A percentile compares a stretch with the other conserved stretches of the same genome.
These are phyloP conservation scores for Pleurotus djamor DNA, from an alignment of 768 basidiomycete genomes.

Conservation along the genomic window DNA sequence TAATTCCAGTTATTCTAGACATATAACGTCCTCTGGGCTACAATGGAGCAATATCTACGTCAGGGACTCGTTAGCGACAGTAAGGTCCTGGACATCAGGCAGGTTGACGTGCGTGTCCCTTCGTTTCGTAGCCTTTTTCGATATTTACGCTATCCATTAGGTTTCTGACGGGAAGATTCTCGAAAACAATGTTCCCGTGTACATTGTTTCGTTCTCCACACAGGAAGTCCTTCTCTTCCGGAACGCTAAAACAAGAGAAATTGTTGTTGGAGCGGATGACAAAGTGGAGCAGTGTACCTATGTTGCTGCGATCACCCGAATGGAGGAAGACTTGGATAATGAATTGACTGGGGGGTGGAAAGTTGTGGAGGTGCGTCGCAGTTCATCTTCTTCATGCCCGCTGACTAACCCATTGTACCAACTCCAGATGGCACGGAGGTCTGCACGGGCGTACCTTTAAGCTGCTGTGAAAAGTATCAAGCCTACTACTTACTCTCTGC, in stretches of 20 bases:
- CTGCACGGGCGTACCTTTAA: conserved; percentile 26
- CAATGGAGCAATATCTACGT: conserved; percentile 89
- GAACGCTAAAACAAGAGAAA: conserved; percentile 84
- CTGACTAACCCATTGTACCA: background rate
- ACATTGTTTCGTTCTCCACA: conserved; percentile 87
- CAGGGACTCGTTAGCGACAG: conserved; percentile 92
- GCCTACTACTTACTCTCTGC: background rate
- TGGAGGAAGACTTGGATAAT: conserved; percentile 86
- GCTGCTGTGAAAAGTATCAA: background rate
- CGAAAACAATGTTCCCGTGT: conserved; percentile 88
- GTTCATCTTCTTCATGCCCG: background rate
- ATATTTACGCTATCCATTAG: conserved; percentile 30
- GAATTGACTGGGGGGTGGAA: conserved; percentile 99
- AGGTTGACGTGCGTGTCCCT: conserved; percentile 79
- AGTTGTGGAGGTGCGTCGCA: conserved; percentile 77
- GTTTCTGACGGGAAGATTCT: conserved; percentile 85
- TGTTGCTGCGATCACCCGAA: conserved; percentile 85
- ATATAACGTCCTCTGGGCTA: conserved; percentile 98
- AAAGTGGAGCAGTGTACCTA: conserved; percentile 94
- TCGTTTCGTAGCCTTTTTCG: background rate
- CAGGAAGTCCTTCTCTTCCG: conserved; percentile 94
- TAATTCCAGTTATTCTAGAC: conserved; percentile 48
- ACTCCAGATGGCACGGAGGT: conserved; percentile 25
- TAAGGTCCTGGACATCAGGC: conserved; percentile 94
- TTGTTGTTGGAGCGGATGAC: conserved; percentile 84